Conservation (phyloP, 1,284 basidiomycete species). For the Neolentinus lepideus region DNA sequence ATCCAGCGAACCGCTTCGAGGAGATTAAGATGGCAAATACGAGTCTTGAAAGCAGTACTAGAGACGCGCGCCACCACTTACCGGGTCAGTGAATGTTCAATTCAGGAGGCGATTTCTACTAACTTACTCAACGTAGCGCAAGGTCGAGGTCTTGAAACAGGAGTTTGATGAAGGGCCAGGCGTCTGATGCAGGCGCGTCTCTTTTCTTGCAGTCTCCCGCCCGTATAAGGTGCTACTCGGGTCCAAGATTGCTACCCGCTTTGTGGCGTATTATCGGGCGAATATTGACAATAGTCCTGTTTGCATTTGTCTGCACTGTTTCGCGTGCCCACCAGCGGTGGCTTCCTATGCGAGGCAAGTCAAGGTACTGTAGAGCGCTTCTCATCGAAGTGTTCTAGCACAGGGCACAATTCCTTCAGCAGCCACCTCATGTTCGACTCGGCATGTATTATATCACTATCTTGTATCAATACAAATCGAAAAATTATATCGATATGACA, state of each 20-base stretch:
- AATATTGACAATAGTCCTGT: conserved; percentile 17
- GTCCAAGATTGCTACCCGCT: conserved; percentile 51
- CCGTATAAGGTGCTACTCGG: conserved; percentile 79
- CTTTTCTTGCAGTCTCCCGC: conserved; percentile 28
- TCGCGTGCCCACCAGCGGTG: not conserved
- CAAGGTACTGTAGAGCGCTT: not conserved
- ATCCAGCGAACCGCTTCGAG: conserved; percentile 44
- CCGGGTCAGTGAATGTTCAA: conserved; percentile 37
- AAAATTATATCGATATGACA: too few species aligned
- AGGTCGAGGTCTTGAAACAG: conserved; percentile 50
- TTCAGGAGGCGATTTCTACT: conserved; percentile 6
- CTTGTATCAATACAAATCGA: too few species aligned
- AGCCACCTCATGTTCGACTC: too few species aligned
- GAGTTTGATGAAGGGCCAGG: conserved; percentile 59
- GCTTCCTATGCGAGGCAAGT: not conserved
- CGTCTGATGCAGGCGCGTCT: conserved; percentile 24
- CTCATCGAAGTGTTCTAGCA: not conserved
- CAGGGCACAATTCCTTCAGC: not conserved
- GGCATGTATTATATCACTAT: too few species aligned
- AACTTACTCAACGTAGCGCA: conserved; percentile 36
- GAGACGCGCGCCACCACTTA: conserved; percentile 60
- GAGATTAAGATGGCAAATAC: conserved; percentile 65
- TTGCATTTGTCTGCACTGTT: not conserved
- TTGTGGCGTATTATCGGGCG: conserved; percentile 79
- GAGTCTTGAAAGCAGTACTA: conserved; percentile 50